These are phyloP conservation scores for Wickerhamiella vanderwaltii DNA, from an alignment of 805 yeast species.

Conservation along the genomic window DNA sequence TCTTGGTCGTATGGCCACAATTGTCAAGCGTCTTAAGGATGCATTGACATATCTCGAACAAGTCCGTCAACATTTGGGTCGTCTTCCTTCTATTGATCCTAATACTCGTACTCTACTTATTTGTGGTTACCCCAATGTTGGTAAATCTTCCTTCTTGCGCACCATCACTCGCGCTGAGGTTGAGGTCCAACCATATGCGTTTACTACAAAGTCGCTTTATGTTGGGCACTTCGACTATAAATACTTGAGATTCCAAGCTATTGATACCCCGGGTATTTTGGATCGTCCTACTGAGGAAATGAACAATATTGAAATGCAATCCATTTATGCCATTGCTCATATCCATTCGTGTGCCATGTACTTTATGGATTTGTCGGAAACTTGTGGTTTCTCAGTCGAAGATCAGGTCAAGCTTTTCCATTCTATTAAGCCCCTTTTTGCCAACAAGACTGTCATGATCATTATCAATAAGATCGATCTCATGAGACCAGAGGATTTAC, in stretches of 20 bases:
- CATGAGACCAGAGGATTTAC: constrained; percentile 72
- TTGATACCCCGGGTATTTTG: constrained; percentile 97
- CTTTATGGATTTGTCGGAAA: constrained; percentile 97
- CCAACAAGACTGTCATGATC: constrained; percentile 90
- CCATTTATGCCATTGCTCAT: constrained; percentile 97
- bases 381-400: constrained; percentile 96
- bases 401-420: constrained; percentile 96
- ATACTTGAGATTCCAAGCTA: constrained; percentile 94
- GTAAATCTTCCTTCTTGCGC: constrained; percentile 88
- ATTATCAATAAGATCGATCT: constrained; percentile 94
- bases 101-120: constrained; percentile 93
- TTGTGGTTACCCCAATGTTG: constrained; percentile 99
- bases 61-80: constrained; percentile 97
- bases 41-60: constrained; percentile 89
- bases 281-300: constrained; percentile 99
- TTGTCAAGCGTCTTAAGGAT: constrained; percentile 88
- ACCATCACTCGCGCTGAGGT: constrained; percentile 97
- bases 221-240: constrained; percentile 99
- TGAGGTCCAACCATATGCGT: constrained; percentile 98
- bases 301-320: constrained; percentile 99
- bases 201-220: constrained; percentile 92
- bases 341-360: constrained; percentile 90
- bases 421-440: constrained; percentile 91
- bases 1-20: constrained; percentile 98
- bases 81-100: constrained; percentile 96